Base-by-base conservation (phyloP, 306 rosid genomes). In the Hippophae gyantsensis region DNA sequence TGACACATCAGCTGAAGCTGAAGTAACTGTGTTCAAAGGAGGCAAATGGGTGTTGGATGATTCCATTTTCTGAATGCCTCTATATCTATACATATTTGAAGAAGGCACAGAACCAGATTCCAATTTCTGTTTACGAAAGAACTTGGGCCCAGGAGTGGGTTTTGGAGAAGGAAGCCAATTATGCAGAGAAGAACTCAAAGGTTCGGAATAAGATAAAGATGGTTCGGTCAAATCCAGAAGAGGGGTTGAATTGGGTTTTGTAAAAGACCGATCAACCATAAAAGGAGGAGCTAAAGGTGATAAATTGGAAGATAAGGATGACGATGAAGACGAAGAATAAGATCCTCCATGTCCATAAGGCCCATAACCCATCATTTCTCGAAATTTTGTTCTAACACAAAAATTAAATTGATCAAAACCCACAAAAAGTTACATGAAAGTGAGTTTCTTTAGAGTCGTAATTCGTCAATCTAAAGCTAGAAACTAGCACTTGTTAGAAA, bases 231-330 rank as follows among this genome's bases (percentile, higher is more conserved):
- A 72, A 76, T 81, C 89, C 26, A 67, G 47, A 44, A 69, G 68
- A 6, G 84, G 86, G 67, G 62, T 56, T 1, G 81, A 68, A 44
- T 44, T 48, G 8, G 82, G 81, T 32, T 42, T 61, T 3, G 79
- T 27, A 41, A 27, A 45, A 40, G 78, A 48, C 13, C 82, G 85
- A 64, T 77, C 82, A 3, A 87, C 80, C 11, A 88, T 85, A 38
- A 92, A 92, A 7, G 99, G 96, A 0, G 80, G 83, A 0, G 99
- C 96, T 44, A 76, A 79, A 65, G 96, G 81, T 42, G 95, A 92
- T 52, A 92, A 73, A 69, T 72, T 92, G 14, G 99, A 88, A 40
- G 76, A 62, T 0, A 89, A 70, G 18, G 79, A 43, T 13, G 99
- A 85, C 27, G 76, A 62, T 0, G 93, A 70, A 18, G 79, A 43